Evolutionary conservation across 805 yeast genomes (phyloP).

Genomic region (Cyberlindnera euphorbiiphila): DNA sequence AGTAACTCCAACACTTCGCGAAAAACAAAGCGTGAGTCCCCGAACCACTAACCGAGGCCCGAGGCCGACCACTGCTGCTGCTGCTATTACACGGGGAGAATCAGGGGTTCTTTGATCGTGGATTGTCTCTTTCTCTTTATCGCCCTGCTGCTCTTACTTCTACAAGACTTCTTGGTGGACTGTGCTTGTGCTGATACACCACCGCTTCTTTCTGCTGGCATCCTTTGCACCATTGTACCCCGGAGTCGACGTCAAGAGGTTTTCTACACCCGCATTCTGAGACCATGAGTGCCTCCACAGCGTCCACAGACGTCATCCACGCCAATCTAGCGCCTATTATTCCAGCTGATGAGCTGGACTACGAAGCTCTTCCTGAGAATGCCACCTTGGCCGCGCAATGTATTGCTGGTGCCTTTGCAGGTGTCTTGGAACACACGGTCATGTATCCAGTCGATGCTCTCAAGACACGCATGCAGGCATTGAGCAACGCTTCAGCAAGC

Average conservation of each 20-base stretch:
- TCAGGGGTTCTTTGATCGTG: too few species aligned
- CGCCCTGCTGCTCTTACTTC: too few species aligned
- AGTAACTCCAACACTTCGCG: not conserved
- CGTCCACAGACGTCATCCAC: conserved; percentile 11
- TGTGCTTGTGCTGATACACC: too few species aligned
- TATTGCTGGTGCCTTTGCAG: conserved; percentile 95
- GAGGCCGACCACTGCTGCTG: not conserved
- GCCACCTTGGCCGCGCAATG: conserved; percentile 80
- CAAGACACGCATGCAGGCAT: conserved; percentile 85
- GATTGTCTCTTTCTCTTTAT: too few species aligned
- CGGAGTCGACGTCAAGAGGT: too few species aligned
- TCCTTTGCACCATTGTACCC: too few species aligned
- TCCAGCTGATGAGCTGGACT: conserved; percentile 60
- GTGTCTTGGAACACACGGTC: conserved; percentile 95
- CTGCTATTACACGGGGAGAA: too few species aligned
- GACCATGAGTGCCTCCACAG: conserved; percentile 2
- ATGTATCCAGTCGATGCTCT: conserved; percentile 96
- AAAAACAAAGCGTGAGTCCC: not conserved
- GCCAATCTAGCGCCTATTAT: conserved; percentile 7
- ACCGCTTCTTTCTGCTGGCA: too few species aligned
- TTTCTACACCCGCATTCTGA: conserved; percentile 1
- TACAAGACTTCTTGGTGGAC: too few species aligned
- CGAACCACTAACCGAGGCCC: not conserved
- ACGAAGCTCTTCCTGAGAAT: conserved; percentile 85
- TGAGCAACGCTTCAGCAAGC: conserved; percentile 12